Base-by-base conservation (phyloP, 495 filamentous ascomycete species). In the Penicillium parvum region DNA sequence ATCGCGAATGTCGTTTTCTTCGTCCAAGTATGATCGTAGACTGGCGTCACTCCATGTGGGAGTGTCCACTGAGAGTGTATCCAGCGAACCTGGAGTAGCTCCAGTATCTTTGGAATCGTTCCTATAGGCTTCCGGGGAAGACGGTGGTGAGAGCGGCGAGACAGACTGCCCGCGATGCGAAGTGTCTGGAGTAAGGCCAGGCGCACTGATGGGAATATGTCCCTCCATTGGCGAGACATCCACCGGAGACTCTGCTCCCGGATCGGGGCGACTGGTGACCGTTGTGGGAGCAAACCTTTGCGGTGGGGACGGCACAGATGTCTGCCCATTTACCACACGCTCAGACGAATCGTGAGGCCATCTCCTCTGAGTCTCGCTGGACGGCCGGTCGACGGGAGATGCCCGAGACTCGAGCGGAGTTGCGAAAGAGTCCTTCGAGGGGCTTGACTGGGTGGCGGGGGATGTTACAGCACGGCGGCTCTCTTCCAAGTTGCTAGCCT, bases 1-100 rank as follows among this genome's bases (percentile, higher is more conserved):
- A 58, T 98, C 92, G 30, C 86, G 79, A 50, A 98, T 86, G 46
- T 96, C 90, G n/a, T 77, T 83, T 30, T 85, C 85, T 53, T 92
- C 89, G 47, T 97, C 91, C 51, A 97, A 82, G 66, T 95, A 98
- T 14, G 86, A 82, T 33, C 88, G 78, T 25, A 98, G 74, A 50
- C 77, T 83, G 45, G 82, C 74, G 61, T 96, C 92, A 51, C 84
- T 89, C 92, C 92, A 98, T 0, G 83, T 69, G 17, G 71, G 68
- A 29, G 64, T 60, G 16, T 63, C 60, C 19, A 63, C 65, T 37
- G 63, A 53, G 49, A 63, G 57, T 1, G 62, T 65, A 1, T 67
- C 64, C 28, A 71, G 57, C n/a, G 73, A 71, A n/a, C 62, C 65
- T 17, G 61, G 57, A 9, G 63, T 51, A 33, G 57, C 53, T 19